Conservation (phyloP, 2,329 filamentous ascomycete genomes). For the Periconia sp. region DNA sequence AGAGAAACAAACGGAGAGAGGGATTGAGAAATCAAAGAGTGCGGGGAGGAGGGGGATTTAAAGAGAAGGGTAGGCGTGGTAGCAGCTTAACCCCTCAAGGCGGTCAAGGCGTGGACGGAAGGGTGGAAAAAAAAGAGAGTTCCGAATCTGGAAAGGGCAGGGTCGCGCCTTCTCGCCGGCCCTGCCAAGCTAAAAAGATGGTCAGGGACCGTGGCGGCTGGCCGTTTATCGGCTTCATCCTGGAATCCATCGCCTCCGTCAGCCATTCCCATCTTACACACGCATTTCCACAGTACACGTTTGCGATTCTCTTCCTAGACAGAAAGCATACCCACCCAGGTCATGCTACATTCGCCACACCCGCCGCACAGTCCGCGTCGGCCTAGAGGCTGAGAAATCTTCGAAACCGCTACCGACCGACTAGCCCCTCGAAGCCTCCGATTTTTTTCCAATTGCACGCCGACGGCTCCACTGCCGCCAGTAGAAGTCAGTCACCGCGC, state of each 20-base stretch:
- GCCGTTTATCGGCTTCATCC: background rate
- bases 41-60: constrained; percentile 7
- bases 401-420: too few species aligned
- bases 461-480: background rate
- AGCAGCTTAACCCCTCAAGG: background rate
- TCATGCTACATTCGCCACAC: too few species aligned
- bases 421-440: background rate
- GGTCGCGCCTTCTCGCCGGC: too few species aligned
- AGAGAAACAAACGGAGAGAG: background rate
- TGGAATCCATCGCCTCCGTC: too few species aligned
- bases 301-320: too few species aligned
- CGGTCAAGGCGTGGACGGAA: constrained; percentile 4
- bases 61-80: background rate
- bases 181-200: background rate
- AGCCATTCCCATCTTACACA: too few species aligned
- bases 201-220: background rate
- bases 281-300: too few species aligned
- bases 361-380: too few species aligned
- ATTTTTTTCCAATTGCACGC: background rate
- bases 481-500: background rate
- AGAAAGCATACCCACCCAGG: too few species aligned
- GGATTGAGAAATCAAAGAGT: background rate
- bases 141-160: too few species aligned
- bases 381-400: too few species aligned
- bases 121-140: background rate